A percentile compares a stretch with the other conserved stretches of the same genome.
These are phyloP conservation scores for Blakeslea trispora DNA, from an alignment of 371 early-diverging fungal species.

Conservation along the genomic window DNA sequence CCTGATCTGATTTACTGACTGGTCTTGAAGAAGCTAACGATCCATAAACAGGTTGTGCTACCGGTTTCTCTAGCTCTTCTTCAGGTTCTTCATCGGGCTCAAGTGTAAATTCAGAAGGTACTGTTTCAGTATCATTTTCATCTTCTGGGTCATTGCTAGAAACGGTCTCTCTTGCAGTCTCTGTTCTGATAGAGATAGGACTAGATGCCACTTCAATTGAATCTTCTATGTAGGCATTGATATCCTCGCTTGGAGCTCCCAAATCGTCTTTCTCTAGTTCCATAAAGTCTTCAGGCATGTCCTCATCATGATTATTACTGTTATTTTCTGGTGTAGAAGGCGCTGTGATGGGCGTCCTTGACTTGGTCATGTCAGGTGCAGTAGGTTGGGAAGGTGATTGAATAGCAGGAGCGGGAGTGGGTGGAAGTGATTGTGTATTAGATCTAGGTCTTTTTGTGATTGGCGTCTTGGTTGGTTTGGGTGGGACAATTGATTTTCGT, in stretches of 20 bases:
- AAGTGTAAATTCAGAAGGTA: background rate
- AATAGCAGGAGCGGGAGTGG: background rate
- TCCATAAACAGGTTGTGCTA: constrained; percentile 34
- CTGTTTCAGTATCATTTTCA: background rate
- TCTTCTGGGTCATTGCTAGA: constrained; percentile 13
- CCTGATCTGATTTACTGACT: constrained; percentile 42
- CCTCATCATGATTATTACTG: constrained; percentile 9
- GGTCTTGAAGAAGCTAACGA: constrained; percentile 34
- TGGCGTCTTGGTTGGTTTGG: constrained; percentile 8
- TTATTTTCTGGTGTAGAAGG: constrained; percentile 24
- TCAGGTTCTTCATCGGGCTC: constrained; percentile 10
- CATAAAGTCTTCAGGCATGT: background rate
- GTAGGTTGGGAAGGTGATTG: constrained; percentile 4
- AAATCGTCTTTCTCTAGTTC: too few species aligned
- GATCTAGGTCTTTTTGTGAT: constrained; percentile 17
- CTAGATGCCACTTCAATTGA: constrained; percentile 12
- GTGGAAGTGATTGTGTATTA: constrained; percentile 8
- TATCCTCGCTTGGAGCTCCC: too few species aligned
- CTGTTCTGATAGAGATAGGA: constrained; percentile 20
- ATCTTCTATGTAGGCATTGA: too few species aligned
- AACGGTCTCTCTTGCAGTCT: background rate
- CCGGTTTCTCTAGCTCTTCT: constrained; percentile 11
- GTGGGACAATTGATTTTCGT: constrained; percentile 16
- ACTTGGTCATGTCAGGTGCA: constrained; percentile 8
- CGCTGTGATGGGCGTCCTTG: constrained; percentile 20